phyloP scores from a whole-genome alignment of 2,329 filamentous ascomycete species.

The Ciborinia camelliae region DNA sequence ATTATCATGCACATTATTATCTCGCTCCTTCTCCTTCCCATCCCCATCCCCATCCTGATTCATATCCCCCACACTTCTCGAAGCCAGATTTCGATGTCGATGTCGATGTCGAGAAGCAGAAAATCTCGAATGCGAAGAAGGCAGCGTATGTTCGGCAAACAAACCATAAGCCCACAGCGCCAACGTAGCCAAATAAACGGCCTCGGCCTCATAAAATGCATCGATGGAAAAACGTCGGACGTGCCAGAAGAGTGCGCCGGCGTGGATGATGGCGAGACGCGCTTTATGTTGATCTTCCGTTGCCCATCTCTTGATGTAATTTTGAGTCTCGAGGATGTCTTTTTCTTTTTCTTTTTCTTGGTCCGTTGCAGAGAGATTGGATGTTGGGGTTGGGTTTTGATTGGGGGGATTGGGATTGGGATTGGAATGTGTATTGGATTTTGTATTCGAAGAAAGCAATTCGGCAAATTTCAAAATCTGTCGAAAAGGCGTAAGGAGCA shows the following conservation, averaged over 20 bases:
- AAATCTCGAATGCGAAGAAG: neutral
- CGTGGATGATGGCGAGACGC: conserved; percentile 53
- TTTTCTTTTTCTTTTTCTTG: neutral
- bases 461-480: conserved; percentile 27
- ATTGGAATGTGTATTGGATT: neutral
- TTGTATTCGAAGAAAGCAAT: conserved; percentile 15
- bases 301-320: conserved; percentile 47
- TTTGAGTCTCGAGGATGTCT: conserved; percentile 31
- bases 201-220: conserved; percentile 47
- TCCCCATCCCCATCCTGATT: neutral
- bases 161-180: conserved; percentile 45
- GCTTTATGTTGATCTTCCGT: conserved; percentile 53
- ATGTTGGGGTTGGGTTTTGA: no score
- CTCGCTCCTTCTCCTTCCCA: neutral
- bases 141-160: conserved; percentile 21
- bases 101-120: no score
- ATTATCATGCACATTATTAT: neutral
- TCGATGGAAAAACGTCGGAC: conserved; percentile 48
- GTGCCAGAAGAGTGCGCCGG: conserved; percentile 51
- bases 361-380: no score
- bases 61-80: no score
- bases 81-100: no score
- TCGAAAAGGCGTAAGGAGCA: conserved; percentile 41
- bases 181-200: conserved; percentile 46
- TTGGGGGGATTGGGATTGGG: no score